Evolutionary conservation across 2,329 filamentous ascomycete species (phyloP), one percentile per base, ranked within the genome.

Genomic region (Didymella sp.): DNA sequence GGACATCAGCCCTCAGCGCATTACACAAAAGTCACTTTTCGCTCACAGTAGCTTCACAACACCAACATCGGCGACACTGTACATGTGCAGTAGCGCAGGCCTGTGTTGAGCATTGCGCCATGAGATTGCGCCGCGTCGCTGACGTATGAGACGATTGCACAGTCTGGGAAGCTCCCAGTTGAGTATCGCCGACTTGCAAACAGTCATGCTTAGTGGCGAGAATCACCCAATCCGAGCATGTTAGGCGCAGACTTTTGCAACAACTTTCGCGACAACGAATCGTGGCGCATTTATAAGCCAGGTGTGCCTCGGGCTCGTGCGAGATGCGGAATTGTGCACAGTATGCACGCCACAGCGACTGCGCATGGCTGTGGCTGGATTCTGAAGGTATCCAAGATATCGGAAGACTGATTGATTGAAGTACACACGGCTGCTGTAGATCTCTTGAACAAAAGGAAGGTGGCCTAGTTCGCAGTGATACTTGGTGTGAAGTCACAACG

Each of bases 131-230:
- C 24, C 38, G 40, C 35, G 47, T 37, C 40, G 49, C 61, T 63
- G 60, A 56, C 60, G 44, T 58, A 60, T 51, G 52, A 37, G 30
- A 58, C 48, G 37, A 41, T 8, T 47, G 58, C 57, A 61, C 48
- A 48, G 48, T 31, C 53, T 42, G 15, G 19, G 17, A 43, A 11
- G 28, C 21, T 44, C 37, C 47, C 43, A 51, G 12, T 37, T 43
- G 22, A 37, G 42, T 31, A 19, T 25, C 25, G 43, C 48, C 48
- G n/a, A n/a, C 43, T 17, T 44, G 43, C 38, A 31, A 42, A 44
- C 48, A 48, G 37, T 47, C 54, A 57, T 56, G 48, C 35, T 44
- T 45, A 51, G 60, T 62, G 61, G 63, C 61, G 60, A 59, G 19
- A 49, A 57, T 61, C 54, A 51, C 44, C 25, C 54, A 43, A 41